Evolutionary conservation across 257 asterid species (phyloP), one percentile per base, ranked within the genome.

Genomic region (Agastache rugosa): DNA sequence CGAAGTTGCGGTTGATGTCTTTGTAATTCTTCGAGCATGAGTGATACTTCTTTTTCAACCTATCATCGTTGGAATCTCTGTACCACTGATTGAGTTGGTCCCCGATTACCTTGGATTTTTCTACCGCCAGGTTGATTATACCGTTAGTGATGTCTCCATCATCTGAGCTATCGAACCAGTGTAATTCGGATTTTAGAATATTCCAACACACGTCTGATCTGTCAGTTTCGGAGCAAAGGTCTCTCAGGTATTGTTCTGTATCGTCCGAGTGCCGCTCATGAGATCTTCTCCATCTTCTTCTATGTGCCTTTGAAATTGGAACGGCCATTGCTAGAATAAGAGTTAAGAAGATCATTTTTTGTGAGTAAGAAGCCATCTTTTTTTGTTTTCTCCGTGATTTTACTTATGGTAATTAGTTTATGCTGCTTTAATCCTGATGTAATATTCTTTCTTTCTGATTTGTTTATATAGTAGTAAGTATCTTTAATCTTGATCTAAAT

Each of bases 221-320:
- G 6, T 53, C 41, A 17, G 84, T 71, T 5, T 70, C 20, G 45
- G 72, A 65, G 75, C 80, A 65, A 58, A 75, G 72, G 3, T 9
- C 47, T 41, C 47, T 41, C 9, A 2, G 47, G 3, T 8, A 31
- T 31, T 3, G 35, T 31, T 31, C 35, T 6, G 35, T 4, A 6
- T 31, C 35, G 5, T 3, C 5, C 3, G 5, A 31, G 35, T 31
- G 5, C 4, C 3, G 5, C 5, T 25, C 39, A 3, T 17, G 0
- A 2, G 34, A 19, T 45, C 27, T 3, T 58, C 63, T 11, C 58
- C 39, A 34, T 6, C 19, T 23, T 60, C 20, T 63, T 20, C 2
- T 34, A 48, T 25, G 70, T 11, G 65, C 74, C 6, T 4, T 35
- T 16, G 70, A 53, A 69, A 34, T 37, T 9, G 75, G 65, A 64